These are phyloP conservation scores for Lasiodiplodia gonubiensis DNA, from an alignment of 2,329 filamentous ascomycete species.

Conservation along the genomic window DNA sequence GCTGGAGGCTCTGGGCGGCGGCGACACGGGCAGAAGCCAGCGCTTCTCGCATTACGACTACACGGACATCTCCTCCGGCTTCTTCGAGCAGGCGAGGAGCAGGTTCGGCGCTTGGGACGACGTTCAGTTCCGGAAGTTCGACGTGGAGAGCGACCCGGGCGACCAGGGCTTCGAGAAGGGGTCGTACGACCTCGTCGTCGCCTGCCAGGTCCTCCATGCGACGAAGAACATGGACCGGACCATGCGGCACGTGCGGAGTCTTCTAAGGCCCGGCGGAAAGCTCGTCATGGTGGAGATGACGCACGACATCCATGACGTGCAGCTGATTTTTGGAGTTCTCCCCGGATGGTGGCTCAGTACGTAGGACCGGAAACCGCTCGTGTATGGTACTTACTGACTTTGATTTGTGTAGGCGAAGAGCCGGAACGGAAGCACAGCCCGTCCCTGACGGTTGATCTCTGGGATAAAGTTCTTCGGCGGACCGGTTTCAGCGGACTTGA, in stretches of 20 bases:
- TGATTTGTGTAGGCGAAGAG: no score
- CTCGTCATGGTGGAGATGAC: slow-evolving; percentile 42
- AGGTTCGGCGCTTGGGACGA: slow-evolving; percentile 10
- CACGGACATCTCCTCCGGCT: slow-evolving; percentile 35
- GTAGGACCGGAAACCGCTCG: no score
- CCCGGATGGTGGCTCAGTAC: slow-evolving; percentile 39
- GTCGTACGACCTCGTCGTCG: slow-evolving; percentile 27
- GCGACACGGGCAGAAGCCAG: not conserved
- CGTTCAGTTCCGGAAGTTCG: slow-evolving; percentile 18
- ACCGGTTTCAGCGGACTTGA: no score
- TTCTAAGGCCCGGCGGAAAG: slow-evolving; percentile 50
- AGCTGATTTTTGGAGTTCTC: slow-evolving; percentile 30
- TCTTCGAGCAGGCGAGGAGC: slow-evolving; percentile 32
- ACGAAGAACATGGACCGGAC: slow-evolving; percentile 28
- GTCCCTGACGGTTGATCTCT: no score
- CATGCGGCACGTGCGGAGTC: slow-evolving; percentile 29
- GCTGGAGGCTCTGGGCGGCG: not conserved
- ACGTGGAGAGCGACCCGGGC: slow-evolving; percentile 27
- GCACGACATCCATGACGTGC: slow-evolving; percentile 15
- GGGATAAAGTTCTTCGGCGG: no score
- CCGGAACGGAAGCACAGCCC: no score
- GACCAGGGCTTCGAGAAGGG: slow-evolving; percentile 27
- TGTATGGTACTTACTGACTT: no score
- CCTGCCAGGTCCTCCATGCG: slow-evolving; percentile 29
- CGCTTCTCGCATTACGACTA: slow-evolving; percentile 30